Evolutionary conservation across 805 yeast species (phyloP).

Genomic region (Lachancea thermotolerans): DNA sequence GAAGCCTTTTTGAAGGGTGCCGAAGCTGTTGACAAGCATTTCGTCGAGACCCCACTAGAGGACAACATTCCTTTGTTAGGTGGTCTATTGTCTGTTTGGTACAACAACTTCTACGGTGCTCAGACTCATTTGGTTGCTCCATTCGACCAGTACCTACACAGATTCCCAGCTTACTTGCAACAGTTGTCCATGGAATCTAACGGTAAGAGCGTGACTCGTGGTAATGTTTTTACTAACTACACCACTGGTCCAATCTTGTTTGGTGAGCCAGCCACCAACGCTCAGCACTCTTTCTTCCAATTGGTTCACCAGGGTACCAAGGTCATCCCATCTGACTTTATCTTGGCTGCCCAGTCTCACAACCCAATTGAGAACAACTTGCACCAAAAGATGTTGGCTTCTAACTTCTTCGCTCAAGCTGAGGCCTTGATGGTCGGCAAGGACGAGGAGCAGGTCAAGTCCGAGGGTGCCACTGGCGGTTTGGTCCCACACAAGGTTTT

Average conservation of each 20-base stretch:
- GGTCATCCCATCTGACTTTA: constrained; percentile 94
- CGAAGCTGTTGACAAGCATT: constrained; percentile 93
- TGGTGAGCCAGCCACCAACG: constrained; percentile 98
- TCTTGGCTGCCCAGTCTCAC: constrained; percentile 94
- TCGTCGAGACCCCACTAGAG: constrained; percentile 74
- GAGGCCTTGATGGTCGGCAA: constrained; percentile 98
- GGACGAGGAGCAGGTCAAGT: constrained; percentile 70
- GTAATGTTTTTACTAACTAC: constrained; percentile 83
- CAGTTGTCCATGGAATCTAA: constrained; percentile 98
- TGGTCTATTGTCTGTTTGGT: constrained; percentile 94
- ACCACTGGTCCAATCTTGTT: constrained; percentile 93
- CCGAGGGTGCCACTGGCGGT: constrained; percentile 83
- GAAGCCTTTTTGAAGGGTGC: constrained; percentile 93
- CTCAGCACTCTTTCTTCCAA: constrained; percentile 99
- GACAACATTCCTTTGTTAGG: constrained; percentile 90
- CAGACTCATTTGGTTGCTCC: constrained; percentile 98
- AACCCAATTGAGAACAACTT: constrained; percentile 91
- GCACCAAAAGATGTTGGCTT: constrained; percentile 98
- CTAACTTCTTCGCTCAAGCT: constrained; percentile 97
- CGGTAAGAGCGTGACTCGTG: constrained; percentile 96
- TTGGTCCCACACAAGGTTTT: constrained; percentile 93
- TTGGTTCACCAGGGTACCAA: constrained; percentile 98
- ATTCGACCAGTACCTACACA: constrained; percentile 95
- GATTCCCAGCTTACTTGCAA: constrained; percentile 99
- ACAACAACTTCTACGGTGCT: constrained; percentile 96